Base-by-base conservation (phyloP, 257 asterid genomes). In the Datura wrightii region DNA sequence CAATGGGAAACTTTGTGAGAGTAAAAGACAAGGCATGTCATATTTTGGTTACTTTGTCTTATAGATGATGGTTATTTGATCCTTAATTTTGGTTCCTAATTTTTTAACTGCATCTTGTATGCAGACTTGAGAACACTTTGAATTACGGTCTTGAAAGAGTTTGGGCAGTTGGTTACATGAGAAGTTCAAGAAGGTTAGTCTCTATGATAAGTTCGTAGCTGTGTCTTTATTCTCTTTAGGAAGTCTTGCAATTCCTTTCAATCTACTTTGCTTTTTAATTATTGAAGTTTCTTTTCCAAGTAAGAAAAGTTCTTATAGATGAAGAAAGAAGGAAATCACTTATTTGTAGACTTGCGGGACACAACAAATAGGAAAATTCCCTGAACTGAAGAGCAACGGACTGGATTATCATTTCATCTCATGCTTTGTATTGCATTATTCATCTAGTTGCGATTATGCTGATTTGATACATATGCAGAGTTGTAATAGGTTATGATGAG, bases 131-230 rank as follows among this genome's bases (percentile, higher is more conserved):
- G 87, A 94, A 95, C 89, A 97, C 99, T 9, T 86, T 97, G 91
- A 95, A 97, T 88, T 97, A 97, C 91, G 97, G 98, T 48, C 97
- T 97, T 89, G 99, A 97, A 89, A 91, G 99, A 90, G 99, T 97
- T 89, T 97, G 99, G 99, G 95, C 99, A 8, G 84, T 95, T 86
- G 95, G 99, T 83, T 95, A 88, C 95, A 91, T 95, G 87, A 95
- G 90, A 91, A 91, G 99, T 84, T 97, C 99, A 48, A 90, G 99
- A 83, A 87, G 99, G 99, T 97, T 89, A 85, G 93, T 83, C 80
- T 78, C 82, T 52, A 34, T 52, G 82, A 78, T 78, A 31, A 52
- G 63, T 78, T 74, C 3, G 16, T 52, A 3, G 15, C 15, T 52
- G 46, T 52, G 31, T 16, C 63, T 78, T 76, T 76, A 52, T 76